Percentiles rank a stretch among this genome's conserved stretches.
These are phyloP conservation scores for Sisymbrium altissimum DNA, from an alignment of 345 rosid species.

Conservation along the genomic window DNA sequence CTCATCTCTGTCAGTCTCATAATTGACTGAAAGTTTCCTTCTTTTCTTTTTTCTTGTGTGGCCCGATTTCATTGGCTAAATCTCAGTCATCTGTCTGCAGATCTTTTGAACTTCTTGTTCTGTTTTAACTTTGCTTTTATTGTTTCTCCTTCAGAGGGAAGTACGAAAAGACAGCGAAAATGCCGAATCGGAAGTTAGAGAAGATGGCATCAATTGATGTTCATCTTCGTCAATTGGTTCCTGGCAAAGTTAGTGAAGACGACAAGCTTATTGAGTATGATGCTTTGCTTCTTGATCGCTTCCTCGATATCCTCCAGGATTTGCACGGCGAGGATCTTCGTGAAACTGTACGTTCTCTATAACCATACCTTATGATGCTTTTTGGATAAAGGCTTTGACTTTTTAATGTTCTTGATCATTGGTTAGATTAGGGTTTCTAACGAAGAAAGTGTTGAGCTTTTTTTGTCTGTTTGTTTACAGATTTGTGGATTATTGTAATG, in stretches of 20 bases:
- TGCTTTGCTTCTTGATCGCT: constrained; percentile 89
- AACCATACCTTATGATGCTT: background rate
- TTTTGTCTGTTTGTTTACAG: background rate
- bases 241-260: constrained; percentile 87
- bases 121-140: background rate
- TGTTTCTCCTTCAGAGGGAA: constrained; percentile 13
- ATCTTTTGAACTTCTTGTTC: background rate
- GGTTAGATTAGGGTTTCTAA: background rate
- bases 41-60: background rate
- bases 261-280: constrained; percentile 94
- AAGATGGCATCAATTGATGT: constrained; percentile 95
- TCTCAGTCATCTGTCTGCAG: constrained; percentile 6
- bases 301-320: constrained; percentile 94
- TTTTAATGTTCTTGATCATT: background rate
- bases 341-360: constrained; percentile 60
- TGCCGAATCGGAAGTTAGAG: constrained; percentile 67
- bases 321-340: constrained; percentile 94
- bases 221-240: constrained; percentile 79
- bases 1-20: constrained; percentile 5
- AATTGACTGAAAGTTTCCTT: background rate
- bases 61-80: constrained; percentile 3
- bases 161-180: constrained; percentile 2
- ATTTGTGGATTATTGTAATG: background rate
- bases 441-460: background rate
- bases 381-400: background rate